Base-by-base conservation (phyloP, 2,329 filamentous ascomycete species). In the Clathrospora elynae region DNA sequence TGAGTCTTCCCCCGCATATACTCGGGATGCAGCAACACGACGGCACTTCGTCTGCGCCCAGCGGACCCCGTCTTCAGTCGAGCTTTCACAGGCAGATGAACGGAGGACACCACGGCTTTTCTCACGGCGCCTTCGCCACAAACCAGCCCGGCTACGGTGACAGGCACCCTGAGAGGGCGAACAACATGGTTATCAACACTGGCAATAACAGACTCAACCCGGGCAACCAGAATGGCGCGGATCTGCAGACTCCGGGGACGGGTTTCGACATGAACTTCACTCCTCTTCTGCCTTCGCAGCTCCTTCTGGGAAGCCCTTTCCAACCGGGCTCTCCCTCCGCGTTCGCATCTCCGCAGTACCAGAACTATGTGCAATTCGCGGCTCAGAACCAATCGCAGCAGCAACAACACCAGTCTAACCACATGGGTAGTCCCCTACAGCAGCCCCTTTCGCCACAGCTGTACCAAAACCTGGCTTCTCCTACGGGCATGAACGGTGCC, bases 241-340 rank as follows among this genome's bases (percentile, higher is more conserved):
- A 95, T 54, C 83, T 96, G 82, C 79, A 87, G 56, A 92, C 88
- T 16, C 91, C 93, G 11, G 90, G 88, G 29, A 92, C 90, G 37
- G 90, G 82, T 29, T 95, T 90, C 67, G 93, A 97, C 67, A 96
- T 97, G 92, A 93, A 97, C 74, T 97, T 96, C 73, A 96, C 93
- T 8, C 92, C 93, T 54, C 81, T 99, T 55, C 83, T 99, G 24
- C 93, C 93, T 23, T 97, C 92, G 22, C 90, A 96, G 73, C 79
- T 99, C 60, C 83, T 99, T 17, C 86, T 97, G 35, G 93, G 93
- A 33, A 96, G 90, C 72, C 93, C 93, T 12, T 97, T 97, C 74
- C 93, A 97, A 74, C 90, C 93, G 10, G 93, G 91, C 28, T 96
- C 89, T 4, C 92, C 92, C 3, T 88, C 87, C 22, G 86, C 88